Base-by-base conservation (phyloP, 768 basidiomycete species). In the Russula griseocarnosa region DNA sequence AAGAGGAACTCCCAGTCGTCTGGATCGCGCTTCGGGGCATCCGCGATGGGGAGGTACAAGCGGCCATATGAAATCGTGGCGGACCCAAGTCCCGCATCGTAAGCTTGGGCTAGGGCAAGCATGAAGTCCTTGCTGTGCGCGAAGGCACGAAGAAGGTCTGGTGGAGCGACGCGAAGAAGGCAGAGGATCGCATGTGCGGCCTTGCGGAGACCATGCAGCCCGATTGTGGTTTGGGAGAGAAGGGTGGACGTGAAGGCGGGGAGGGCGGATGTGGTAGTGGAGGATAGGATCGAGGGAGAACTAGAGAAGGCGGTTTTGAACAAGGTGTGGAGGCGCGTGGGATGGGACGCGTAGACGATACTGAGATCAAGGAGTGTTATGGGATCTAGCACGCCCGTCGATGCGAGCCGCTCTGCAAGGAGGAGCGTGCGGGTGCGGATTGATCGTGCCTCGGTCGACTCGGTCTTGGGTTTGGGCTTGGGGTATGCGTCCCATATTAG, bases 1-100 rank as follows among this genome's bases (percentile, higher is more conserved):
- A 87, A 88, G 52, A 88, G 78, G 16, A 76, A 77, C 66, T 88
- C 84, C 88, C 88, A 92, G 56, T 89, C 81, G 66, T 86, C 84
- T 71, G 60, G 67, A 24, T 65, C 54, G 38, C 62, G 24, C 60
- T 40, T 75, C 63, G 26, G 73, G 59, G 28, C 55, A 34, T 71
- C 59, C 30, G 70, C 66, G 32, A 70, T 62, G 22, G 78, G 70
- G 34, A 78, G 66, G 28, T 75, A 60, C 11, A 82, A 67, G 14
- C 86, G 86, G 0, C 89, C 87, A 60, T 90, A 88, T 0, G 83
- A 82, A 18, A 76, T 77, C 1, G 86, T 82, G 46, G 87, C 75
- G 13, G 79, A 62, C 0, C 79, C 69, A 34, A 92, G 79, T 7
- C 84, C 86, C 5, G 76, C 71, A 61, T 86, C 83, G 66, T 92